These are phyloP conservation scores for Fallopia convolvulus DNA, from an alignment of 148 eudicot genomes.

Conservation along the genomic window DNA sequence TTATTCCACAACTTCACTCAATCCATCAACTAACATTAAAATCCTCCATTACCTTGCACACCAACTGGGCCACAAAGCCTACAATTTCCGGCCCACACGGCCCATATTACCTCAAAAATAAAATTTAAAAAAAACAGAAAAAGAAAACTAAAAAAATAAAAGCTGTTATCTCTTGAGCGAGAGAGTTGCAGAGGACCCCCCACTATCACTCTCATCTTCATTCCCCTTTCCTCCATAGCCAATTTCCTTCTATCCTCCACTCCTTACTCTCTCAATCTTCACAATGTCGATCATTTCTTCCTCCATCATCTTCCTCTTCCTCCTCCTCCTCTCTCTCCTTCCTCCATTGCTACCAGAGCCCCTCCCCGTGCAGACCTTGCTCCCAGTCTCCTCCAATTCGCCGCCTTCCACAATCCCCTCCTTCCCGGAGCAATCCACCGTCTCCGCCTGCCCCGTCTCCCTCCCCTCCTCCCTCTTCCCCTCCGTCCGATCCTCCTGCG, in stretches of 20 bases:
- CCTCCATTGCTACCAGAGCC: constrained; percentile 10
- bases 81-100: neutral
- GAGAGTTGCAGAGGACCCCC: neutral
- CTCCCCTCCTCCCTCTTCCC: constrained; percentile 52
- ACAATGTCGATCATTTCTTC: neutral
- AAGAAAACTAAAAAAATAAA: neutral
- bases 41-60: neutral
- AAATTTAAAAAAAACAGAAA: neutral
- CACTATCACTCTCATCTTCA: neutral
- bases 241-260: neutral
- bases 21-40: neutral
- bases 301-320: constrained; percentile 16
- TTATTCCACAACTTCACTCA: neutral
- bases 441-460: constrained; percentile 47
- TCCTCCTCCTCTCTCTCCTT: constrained; percentile 18
- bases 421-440: constrained; percentile 68
- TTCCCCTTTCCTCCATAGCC: neutral
- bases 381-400: constrained; percentile 20
- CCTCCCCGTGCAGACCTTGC: constrained; percentile 33
- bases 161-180: constrained; percentile 5
- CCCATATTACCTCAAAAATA: neutral
- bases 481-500: constrained; percentile 44
- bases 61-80: neutral
- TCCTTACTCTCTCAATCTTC: neutral
- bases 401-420: constrained; percentile 60